Evolutionary conservation across 176 grass and related monocot genomes (phyloP).

Genomic region (Guadua angustifolia): DNA sequence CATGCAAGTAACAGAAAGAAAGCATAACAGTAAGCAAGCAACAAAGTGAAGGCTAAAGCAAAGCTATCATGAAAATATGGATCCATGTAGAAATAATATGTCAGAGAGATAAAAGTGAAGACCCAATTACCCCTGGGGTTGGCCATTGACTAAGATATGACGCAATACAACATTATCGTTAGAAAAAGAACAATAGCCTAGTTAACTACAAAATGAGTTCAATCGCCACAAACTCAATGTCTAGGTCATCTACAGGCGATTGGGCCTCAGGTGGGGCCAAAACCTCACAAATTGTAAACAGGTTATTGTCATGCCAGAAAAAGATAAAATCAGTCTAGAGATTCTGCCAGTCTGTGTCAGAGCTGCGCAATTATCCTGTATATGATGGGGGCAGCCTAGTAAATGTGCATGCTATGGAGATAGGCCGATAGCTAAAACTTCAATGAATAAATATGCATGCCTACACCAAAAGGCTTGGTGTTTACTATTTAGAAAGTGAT

Average conservation of each 20-base stretch:
- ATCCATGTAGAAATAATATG: conserved; percentile 13
- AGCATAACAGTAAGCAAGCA: conserved; percentile 25
- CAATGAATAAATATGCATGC: not conserved
- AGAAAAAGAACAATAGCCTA: not conserved
- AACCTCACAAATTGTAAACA: conserved; percentile 6
- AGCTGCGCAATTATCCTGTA: not conserved
- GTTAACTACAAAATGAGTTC: not conserved
- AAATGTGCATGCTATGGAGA: not conserved
- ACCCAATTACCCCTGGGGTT: not conserved
- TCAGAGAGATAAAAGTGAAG: conserved; percentile 9
- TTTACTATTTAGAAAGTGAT: not conserved
- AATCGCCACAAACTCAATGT: not conserved
- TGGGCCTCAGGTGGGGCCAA: not conserved
- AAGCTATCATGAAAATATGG: conserved; percentile 23
- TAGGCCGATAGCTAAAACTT: not conserved
- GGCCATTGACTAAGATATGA: not conserved
- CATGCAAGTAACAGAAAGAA: conserved; percentile 31
- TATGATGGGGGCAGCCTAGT: not conserved
- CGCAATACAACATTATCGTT: conserved; percentile 13
- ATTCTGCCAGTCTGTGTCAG: not conserved
- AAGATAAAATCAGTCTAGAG: not conserved
- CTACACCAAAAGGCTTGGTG: not conserved
- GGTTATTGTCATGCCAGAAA: not conserved
- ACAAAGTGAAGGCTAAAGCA: conserved; percentile 25
- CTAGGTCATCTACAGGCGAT: not conserved